These are phyloP conservation scores for Hypoxylon intermedium DNA, from an alignment of 495 filamentous ascomycete genomes.

Conservation along the genomic window DNA sequence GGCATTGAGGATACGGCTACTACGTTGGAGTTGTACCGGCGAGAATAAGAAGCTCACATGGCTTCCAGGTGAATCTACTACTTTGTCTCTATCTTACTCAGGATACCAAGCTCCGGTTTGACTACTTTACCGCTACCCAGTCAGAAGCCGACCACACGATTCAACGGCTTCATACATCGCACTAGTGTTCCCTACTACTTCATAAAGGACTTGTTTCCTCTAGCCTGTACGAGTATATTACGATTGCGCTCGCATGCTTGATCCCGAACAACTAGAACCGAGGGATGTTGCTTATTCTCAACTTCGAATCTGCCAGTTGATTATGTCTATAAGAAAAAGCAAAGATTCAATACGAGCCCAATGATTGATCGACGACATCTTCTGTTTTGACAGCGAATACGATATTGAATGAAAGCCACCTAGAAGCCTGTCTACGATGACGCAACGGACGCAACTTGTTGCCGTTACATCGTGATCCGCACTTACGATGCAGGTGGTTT, in stretches of 20 bases:
- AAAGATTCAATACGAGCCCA: not conserved
- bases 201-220: not conserved
- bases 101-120: not conserved
- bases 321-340: constrained; percentile 8
- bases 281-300: constrained; percentile 14
- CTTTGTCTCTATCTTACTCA: not conserved
- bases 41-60: not conserved
- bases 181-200: constrained; percentile 9
- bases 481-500: constrained; percentile 24
- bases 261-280: constrained; percentile 31
- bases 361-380: constrained; percentile 15
- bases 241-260: constrained; percentile 18
- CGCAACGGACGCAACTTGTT: constrained; percentile 16
- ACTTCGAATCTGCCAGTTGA: not conserved
- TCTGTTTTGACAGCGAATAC: not conserved
- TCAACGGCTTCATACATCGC: constrained; percentile 1
- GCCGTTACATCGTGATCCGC: constrained; percentile 34
- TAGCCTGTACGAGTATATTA: constrained; percentile 8
- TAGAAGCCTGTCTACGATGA: constrained; percentile 9
- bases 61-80: constrained; percentile 1
- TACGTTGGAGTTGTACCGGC: constrained; percentile 24
- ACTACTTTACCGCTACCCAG: too few species aligned
- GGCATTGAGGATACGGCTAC: constrained; percentile 22
- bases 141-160: too few species aligned
- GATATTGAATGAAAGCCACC: not conserved